Conservation (phyloP, 2,329 filamentous ascomycete species). For the Aspergillus felis region DNA sequence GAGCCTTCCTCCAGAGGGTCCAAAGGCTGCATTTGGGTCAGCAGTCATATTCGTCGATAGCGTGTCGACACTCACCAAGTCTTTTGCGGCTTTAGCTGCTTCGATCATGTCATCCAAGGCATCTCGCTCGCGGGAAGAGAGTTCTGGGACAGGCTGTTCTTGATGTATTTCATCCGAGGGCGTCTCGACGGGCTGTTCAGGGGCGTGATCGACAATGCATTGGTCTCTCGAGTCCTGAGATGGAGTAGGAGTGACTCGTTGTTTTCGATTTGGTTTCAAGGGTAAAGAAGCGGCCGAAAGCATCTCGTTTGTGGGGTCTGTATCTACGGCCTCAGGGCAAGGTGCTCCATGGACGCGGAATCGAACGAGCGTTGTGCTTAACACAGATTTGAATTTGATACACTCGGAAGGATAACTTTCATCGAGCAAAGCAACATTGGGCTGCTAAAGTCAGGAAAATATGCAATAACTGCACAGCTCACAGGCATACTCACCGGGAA, state of each 20-base stretch:
- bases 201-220: not conserved
- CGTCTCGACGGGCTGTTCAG: not conserved
- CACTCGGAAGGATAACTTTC: conserved; percentile 68
- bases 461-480: not conserved
- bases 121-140: conserved; percentile 38
- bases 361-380: conserved; percentile 58
- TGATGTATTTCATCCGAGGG: not conserved
- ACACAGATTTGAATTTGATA: conserved; percentile 53
- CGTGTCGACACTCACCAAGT: conserved; percentile 45
- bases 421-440: conserved; percentile 54
- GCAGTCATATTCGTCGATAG: not conserved
- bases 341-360: conserved; percentile 32
- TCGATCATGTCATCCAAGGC: conserved; percentile 63
- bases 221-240: conserved; percentile 11
- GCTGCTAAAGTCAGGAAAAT: conserved; percentile 20
- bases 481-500: conserved; percentile 44
- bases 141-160: conserved; percentile 6
- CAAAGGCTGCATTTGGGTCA: conserved; percentile 26
- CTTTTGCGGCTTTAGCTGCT: conserved; percentile 56
- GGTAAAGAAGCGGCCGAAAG: conserved; percentile 17
- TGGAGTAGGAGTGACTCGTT: conserved; percentile 11
- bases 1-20: conserved; percentile 27
- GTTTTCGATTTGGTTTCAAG: conserved; percentile 26
- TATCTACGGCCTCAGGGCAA: conserved; percentile 9
- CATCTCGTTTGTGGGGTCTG: conserved; percentile 4